phyloP scores from a whole-genome alignment of 1,284 basidiomycete genomes.

The Hypsizygus ulmarius region DNA sequence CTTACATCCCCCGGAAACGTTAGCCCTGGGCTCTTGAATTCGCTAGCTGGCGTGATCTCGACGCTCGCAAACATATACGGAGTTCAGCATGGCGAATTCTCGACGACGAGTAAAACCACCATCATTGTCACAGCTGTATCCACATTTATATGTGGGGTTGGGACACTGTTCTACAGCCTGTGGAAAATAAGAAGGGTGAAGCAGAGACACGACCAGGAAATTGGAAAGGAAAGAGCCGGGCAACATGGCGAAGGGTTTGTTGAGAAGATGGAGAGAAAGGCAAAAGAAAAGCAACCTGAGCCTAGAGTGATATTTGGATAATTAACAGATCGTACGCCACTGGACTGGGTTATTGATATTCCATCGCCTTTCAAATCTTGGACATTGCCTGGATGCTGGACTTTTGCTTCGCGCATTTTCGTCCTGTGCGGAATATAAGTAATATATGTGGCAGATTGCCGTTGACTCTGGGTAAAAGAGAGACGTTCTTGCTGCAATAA shows the following conservation, averaged over 20 bases:
- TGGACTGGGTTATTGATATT: not conserved
- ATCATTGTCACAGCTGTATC: slow-evolving; percentile 44
- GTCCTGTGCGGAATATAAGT: too few relatives aligned
- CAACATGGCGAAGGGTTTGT: slow-evolving; percentile 47
- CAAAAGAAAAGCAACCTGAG: slow-evolving; percentile 19
- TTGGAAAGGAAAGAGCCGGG: slow-evolving; percentile 45
- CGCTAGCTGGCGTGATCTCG: slow-evolving; percentile 51
- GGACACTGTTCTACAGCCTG: slow-evolving; percentile 40
- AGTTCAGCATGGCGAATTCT: slow-evolving; percentile 43
- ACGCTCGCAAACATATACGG: slow-evolving; percentile 50
- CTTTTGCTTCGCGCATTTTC: too few relatives aligned
- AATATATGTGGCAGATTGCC: too few relatives aligned
- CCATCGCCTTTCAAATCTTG: too few relatives aligned
- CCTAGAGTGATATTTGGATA: slow-evolving; percentile 15
- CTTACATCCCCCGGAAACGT: not conserved
- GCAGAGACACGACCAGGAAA: slow-evolving; percentile 39
- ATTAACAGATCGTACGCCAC: too few relatives aligned
- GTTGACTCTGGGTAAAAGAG: too few relatives aligned
- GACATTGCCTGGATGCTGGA: too few relatives aligned
- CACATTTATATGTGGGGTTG: slow-evolving; percentile 36
- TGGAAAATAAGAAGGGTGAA: slow-evolving; percentile 45
- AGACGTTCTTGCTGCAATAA: too few relatives aligned
- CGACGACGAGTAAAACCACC: slow-evolving; percentile 39
- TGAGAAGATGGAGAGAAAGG: slow-evolving; percentile 30
- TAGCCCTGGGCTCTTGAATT: slow-evolving; percentile 55